Conservation (phyloP, 2,329 filamentous ascomycete species). For the Epichloe coenophiala region DNA sequence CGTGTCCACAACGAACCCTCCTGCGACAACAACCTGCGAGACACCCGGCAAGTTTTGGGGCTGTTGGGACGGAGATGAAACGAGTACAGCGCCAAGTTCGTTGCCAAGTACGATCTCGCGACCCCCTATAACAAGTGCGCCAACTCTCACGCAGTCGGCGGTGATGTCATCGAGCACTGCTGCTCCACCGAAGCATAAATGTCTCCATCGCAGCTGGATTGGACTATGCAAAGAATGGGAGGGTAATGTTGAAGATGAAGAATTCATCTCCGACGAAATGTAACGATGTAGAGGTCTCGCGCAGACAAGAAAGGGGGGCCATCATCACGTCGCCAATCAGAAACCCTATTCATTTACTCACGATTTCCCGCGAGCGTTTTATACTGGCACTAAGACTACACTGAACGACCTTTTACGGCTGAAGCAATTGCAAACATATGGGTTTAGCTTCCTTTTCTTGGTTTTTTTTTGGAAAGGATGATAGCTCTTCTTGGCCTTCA, state of each 20-base stretch:
- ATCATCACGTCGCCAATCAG: no score
- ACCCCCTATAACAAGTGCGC: conserved; percentile 17
- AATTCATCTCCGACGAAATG: conserved; percentile 20
- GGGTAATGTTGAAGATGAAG: conserved; percentile 8
- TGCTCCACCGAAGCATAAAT: conserved; percentile 16
- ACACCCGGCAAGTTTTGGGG: conserved; percentile 45
- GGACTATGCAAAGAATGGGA: conserved; percentile 28
- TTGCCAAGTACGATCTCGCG: background rate
- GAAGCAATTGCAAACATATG: no score
- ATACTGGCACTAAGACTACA: no score
- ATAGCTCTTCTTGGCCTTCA: no score
- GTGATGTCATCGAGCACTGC: conserved; percentile 13
- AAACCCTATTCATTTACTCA: no score
- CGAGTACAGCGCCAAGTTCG: conserved; percentile 12
- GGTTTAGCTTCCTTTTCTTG: no score
- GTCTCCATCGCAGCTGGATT: conserved; percentile 26
- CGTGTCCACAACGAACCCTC: conserved; percentile 10
- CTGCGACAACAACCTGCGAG: conserved; percentile 28
- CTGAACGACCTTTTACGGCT: no score
- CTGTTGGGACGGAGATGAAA: conserved; percentile 29
- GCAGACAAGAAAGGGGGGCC: no score
- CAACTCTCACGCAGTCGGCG: conserved; percentile 17
- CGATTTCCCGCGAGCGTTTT: no score
- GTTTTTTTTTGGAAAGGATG: no score
- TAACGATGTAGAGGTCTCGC: conserved; percentile 4